These are phyloP conservation scores for Pichia sp. DNA, from an alignment of 1,139 yeast genomes.

Conservation along the genomic window DNA sequence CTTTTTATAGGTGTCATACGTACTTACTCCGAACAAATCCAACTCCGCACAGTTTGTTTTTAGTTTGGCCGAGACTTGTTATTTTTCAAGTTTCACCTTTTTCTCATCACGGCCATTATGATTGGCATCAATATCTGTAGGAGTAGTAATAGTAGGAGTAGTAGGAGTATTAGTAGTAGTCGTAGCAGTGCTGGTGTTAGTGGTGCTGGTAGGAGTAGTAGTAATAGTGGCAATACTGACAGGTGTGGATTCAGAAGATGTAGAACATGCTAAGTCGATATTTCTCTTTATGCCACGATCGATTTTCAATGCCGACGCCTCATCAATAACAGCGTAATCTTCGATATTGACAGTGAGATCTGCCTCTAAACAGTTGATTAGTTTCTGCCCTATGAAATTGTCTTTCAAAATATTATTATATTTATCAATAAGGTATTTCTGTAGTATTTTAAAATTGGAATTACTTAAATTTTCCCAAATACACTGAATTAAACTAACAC, in stretches of 20 bases:
- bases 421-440: constrained; percentile 42
- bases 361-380: constrained; percentile 17
- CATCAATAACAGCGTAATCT: background rate
- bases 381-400: constrained; percentile 29
- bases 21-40: background rate
- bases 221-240: too few relatives aligned
- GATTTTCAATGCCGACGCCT: background rate
- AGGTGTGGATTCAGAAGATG: too few relatives aligned
- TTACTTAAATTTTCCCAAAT: constrained; percentile 36
- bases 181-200: background rate
- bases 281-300: background rate
- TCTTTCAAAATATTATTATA: constrained; percentile 36
- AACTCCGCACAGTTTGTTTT: background rate
- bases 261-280: background rate
- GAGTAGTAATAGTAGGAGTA: background rate
- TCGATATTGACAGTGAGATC: background rate
- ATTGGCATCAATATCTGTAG: background rate
- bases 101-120: background rate
- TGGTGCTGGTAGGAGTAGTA: background rate
- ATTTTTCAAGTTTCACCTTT: background rate
- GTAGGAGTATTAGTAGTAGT: too few relatives aligned
- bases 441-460: constrained; percentile 42
- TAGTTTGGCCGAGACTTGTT: background rate
- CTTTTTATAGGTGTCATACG: too few relatives aligned
- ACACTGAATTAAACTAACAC: constrained; percentile 62